Base-by-base conservation (phyloP, 768 basidiomycete genomes). In the Russula griseocarnosa region DNA sequence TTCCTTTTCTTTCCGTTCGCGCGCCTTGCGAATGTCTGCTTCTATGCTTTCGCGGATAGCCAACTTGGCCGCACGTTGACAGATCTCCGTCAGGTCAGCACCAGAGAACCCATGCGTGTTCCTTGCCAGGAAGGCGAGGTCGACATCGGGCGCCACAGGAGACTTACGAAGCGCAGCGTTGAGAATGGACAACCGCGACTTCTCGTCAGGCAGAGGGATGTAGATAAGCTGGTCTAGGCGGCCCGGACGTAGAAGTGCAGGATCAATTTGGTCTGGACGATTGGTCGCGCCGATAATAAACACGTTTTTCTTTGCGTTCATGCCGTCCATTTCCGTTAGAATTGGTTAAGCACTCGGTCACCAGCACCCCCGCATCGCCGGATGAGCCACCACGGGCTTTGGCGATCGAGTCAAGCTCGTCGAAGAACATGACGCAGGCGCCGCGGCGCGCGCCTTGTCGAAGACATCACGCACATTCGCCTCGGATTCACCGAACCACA, bases 401-500 rank as follows among this genome's bases (percentile, higher is more conserved):
- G 52, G 97, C 97, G 71, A 99, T 98, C 18, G 96, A 97, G 76
- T 99, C 97, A 75, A 99, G 82, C 76, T 99, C 97, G 71, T 99
- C 97, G 78, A 99, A 99, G 91, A 99, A 99, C 94, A 99, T 97
- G 70, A 99, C 97, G 74, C 97, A 98, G 60, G 97, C 30, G 97
- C 96, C 9, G 97, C 97, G 20, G 97, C 97, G 70, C 97, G 92
- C 34, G 97, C 97, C 79, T 98, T 98, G 84, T 99, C 97, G 77
- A 99, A 99, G 67, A 98, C 94, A 70, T 98, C 96, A 70, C 97
- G 93, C 66, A 99, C 97, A 72, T 99, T 99, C 68, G 96, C 97
- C 79, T 99, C 97, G 7, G 96, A 98, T 83, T 99, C 97, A 86
- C 97, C 97, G 77, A 99, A 98, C 94, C 97, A 99, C 96, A 98